Base-by-base conservation (phyloP, 306 rosid genomes). In the Arachis stenosperma region DNA sequence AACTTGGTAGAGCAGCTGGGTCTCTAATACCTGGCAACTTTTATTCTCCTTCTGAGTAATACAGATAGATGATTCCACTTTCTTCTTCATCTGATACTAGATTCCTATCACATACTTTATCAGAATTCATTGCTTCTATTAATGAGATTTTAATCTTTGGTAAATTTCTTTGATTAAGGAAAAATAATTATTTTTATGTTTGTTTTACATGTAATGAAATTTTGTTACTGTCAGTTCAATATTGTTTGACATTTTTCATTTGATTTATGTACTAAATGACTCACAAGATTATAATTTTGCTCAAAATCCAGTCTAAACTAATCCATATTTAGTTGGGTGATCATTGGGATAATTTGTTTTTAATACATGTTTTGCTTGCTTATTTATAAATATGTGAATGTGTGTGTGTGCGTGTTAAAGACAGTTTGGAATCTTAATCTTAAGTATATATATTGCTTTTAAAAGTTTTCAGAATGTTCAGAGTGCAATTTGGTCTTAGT, bases 401-500 rank as follows among this genome's bases (percentile, higher is more conserved):
- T 33, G 44, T 42, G 42, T 15, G 14, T 33, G 36, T 63, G 50
- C 71, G 17, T 13, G 58, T 29, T 37, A 52, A 56, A 57, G 64
- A 10, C 7, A 8, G 37, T n/a, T 50, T 70, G 22, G 69, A n/a
- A 68, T 64, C 65, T 64, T 27, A 33, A 33, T 33, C 37, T 33
- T 30, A 44, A 57, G 47, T 69, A 58, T 54, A 30, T 64, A 58
- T 47, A 4, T 65, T 43, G 59, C n/a, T 10, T 40, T 12, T 63
- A 8, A 58, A 73, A 75, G 48, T 64, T 8, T 71, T 73, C 43
- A 41, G 27, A 51, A 77, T 55, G 65, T 33, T 73, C 39, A 40
- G 27, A 51, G 75, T 55, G 65, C 33, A 41, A 27, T 50, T 40
- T 73, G 50, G 64, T 79, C 62, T 67, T 65, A 62, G 67, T 70